Conservation (phyloP, 441 rosid species). For the Populus hybrid region DNA sequence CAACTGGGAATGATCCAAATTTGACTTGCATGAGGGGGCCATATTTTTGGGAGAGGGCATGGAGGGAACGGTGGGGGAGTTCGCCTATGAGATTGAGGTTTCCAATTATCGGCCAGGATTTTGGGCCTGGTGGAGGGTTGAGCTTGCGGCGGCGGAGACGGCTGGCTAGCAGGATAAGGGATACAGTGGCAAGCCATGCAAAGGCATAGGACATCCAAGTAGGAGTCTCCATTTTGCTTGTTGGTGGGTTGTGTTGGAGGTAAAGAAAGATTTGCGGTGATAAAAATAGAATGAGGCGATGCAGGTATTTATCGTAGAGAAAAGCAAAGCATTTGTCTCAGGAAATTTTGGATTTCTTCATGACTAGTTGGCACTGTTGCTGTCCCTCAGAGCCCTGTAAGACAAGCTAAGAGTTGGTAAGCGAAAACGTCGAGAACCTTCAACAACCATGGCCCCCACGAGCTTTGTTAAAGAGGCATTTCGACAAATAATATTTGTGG, state of each 20-base stretch:
- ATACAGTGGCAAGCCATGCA: constrained; percentile 31
- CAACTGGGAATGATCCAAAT: constrained; percentile 45
- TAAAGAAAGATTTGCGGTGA: background rate
- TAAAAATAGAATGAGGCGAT: background rate
- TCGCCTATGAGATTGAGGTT: constrained; percentile 51
- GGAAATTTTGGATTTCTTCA: background rate
- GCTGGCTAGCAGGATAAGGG: constrained; percentile 30
- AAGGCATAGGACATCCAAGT: constrained; percentile 20
- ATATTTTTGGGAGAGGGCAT: constrained; percentile 31
- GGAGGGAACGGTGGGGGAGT: constrained; percentile 53
- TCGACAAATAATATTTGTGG: background rate
- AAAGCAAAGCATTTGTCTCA: background rate
- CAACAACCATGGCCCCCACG: background rate
- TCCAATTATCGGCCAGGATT: constrained; percentile 51
- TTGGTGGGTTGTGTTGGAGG: background rate
- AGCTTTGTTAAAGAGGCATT: background rate
- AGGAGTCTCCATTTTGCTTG: constrained; percentile 23
- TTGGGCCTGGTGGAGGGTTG: constrained; percentile 58
- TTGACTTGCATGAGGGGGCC: constrained; percentile 45
- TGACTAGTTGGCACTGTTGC: background rate
- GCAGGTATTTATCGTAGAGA: constrained; percentile 9
- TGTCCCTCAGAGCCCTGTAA: background rate
- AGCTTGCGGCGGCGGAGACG: constrained; percentile 25
- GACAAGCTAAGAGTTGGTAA: background rate
- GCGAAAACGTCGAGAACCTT: fast-evolving